Evolutionary conservation across 768 basidiomycete genomes (phyloP).

Genomic region (Pulveroboletus ravenelii): DNA sequence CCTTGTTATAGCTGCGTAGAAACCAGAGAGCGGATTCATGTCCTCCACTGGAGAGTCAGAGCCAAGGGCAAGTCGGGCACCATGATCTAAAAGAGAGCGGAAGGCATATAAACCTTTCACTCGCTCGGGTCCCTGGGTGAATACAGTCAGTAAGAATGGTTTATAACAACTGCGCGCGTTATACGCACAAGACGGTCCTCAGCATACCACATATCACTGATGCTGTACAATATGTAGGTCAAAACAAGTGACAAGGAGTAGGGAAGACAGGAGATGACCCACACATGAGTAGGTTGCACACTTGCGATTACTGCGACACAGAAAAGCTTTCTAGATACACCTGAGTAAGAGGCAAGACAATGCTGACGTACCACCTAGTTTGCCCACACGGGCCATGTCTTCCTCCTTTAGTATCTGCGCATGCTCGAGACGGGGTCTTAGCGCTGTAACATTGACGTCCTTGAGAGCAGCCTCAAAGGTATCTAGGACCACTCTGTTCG

Average conservation of each 20-base stretch:
- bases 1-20: constrained; percentile 85
- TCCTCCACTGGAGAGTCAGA: constrained; percentile 90
- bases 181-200: constrained; percentile 67
- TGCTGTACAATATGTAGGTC: constrained; percentile 35
- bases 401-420: constrained; percentile 78
- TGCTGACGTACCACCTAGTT: constrained; percentile 60
- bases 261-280: constrained; percentile 22
- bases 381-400: constrained; percentile 74
- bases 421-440: constrained; percentile 83
- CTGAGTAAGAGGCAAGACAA: background rate
- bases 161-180: background rate
- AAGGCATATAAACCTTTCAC: constrained; percentile 87
- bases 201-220: constrained; percentile 88
- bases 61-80: constrained; percentile 70
- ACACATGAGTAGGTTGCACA: constrained; percentile 88
- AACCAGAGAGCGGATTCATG: constrained; percentile 77
- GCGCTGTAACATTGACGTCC: constrained; percentile 55
- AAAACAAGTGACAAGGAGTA: background rate
- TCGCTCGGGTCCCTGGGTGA: constrained; percentile 69
- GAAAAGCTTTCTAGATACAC: background rate
- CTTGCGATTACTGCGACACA: constrained; percentile 71
- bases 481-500: constrained; percentile 79
- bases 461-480: constrained; percentile 70
- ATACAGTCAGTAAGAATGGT: background rate
- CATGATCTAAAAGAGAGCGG: constrained; percentile 60